A percentile compares a stretch with the other conserved stretches of the same genome.
Conservation (phyloP, 2,329 filamentous ascomycete genomes). For the Colletotrichum incanum region DNA sequence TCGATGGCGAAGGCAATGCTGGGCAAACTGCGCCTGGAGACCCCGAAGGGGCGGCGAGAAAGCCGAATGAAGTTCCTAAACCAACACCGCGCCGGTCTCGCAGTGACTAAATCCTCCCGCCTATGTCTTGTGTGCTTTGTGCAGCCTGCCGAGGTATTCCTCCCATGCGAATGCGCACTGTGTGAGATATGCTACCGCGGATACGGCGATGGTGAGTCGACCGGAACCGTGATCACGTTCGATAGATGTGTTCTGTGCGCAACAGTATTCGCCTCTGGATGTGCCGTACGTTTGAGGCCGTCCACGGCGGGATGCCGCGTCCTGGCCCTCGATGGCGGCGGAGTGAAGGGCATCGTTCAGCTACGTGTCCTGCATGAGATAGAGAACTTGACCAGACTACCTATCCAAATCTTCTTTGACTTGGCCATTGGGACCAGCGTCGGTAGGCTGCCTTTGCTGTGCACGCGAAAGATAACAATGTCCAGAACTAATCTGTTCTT, state of each 20-base stretch:
- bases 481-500: neutral
- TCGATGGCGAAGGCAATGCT: neutral
- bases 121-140: constrained; percentile 1
- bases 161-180: constrained; percentile 14
- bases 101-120: neutral
- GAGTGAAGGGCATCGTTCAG: constrained; percentile 50
- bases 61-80: neutral
- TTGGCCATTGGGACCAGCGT: constrained; percentile 15
- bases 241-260: constrained; percentile 1
- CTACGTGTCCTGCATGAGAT: constrained; percentile 49
- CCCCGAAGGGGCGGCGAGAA: neutral
- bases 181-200: constrained; percentile 11
- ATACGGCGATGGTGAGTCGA: neutral
- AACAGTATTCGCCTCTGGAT: constrained; percentile 1
- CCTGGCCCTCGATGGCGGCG: constrained; percentile 47
- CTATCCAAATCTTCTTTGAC: constrained; percentile 12
- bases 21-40: neutral
- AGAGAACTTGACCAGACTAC: constrained; percentile 45
- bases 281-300: constrained; percentile 12
- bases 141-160: constrained; percentile 1
- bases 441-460: neutral
- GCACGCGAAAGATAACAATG: neutral
- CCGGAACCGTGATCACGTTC: neutral
- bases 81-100: neutral
- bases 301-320: constrained; percentile 21